Conservation (phyloP, 768 basidiomycete genomes). For the Cyclocybe aegerita region DNA sequence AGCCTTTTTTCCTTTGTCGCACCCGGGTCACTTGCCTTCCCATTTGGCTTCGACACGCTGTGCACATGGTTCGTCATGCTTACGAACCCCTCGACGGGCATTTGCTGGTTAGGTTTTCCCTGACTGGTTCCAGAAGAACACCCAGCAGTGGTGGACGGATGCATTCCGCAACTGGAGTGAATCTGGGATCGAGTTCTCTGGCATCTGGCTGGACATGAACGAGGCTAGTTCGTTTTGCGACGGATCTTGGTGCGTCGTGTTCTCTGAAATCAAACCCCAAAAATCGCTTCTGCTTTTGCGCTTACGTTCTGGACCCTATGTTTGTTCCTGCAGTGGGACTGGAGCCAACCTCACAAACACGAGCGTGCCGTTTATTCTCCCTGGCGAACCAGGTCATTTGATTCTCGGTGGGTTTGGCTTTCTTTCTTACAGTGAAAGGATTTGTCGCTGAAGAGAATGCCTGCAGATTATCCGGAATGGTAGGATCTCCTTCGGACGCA, state of each 20-base stretch:
- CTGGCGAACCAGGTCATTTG: conserved; percentile 52
- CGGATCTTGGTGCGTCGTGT: conserved; percentile 29
- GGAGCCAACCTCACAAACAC: conserved; percentile 56
- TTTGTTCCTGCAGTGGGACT: conserved; percentile 45
- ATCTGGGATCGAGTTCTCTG: conserved; percentile 28
- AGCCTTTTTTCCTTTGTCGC: not conserved
- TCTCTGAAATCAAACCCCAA: not conserved
- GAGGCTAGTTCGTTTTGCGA: conserved; percentile 35
- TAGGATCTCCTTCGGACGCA: conserved; percentile 22
- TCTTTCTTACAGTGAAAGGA: not conserved
- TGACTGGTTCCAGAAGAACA: conserved; percentile 30
- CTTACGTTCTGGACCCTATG: conserved; percentile 1
- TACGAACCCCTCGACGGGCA: not conserved
- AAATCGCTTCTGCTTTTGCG: not conserved
- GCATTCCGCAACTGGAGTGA: conserved; percentile 29
- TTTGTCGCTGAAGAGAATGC: not conserved
- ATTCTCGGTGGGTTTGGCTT: conserved; percentile 32
- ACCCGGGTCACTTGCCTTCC: not conserved
- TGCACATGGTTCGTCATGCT: not conserved
- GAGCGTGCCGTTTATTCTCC: conserved; percentile 52
- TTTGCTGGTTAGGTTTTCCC: conserved; percentile 23
- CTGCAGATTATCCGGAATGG: conserved; percentile 67
- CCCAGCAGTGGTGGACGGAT: conserved; percentile 31
- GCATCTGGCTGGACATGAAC: conserved; percentile 35
- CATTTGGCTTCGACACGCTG: not conserved